phyloP scores from a whole-genome alignment of 2,329 filamentous ascomycete genomes.

The Paramyrothecium sp. region DNA sequence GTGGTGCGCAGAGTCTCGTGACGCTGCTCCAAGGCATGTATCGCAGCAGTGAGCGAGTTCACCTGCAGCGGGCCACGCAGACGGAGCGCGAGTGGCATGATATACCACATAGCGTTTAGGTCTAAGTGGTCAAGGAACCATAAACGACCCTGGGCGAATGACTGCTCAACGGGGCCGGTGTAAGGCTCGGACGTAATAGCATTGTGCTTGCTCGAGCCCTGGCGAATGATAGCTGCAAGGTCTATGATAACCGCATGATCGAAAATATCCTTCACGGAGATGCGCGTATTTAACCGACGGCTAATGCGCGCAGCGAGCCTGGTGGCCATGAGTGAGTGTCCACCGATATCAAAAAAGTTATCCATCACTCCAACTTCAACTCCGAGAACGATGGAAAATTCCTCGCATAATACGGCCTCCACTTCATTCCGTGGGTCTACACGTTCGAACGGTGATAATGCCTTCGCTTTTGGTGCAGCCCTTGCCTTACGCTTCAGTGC shows the following conservation, averaged over 20 bases:
- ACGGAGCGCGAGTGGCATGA: conserved; percentile 7
- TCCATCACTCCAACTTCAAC: neutral
- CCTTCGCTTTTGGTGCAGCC: neutral
- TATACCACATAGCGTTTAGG: conserved; percentile 4
- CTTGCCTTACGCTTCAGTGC: neutral
- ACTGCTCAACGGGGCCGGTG: conserved; percentile 6
- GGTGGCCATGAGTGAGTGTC: conserved; percentile 6
- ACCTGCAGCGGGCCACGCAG: conserved; percentile 5
- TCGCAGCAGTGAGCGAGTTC: conserved; percentile 1
- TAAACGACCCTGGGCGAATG: conserved; percentile 10
- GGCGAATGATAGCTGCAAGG: neutral
- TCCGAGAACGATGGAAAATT: neutral
- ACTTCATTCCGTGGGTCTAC: neutral
- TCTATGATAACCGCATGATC: conserved; percentile 2
- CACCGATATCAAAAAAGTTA: neutral
- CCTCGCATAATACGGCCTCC: neutral
- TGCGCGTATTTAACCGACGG: conserved; percentile 3
- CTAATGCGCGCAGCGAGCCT: conserved; percentile 8
- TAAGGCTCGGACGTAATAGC: neutral
- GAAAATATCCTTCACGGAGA: conserved; percentile 9
- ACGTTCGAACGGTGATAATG: neutral
- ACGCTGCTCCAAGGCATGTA: conserved; percentile 8
- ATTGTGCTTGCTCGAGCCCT: neutral
- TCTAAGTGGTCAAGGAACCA: conserved; percentile 13
- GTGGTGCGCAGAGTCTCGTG: conserved; percentile 12